Conservation (phyloP, 2,329 filamentous ascomycete genomes). For the Ustulina deusta region DNA sequence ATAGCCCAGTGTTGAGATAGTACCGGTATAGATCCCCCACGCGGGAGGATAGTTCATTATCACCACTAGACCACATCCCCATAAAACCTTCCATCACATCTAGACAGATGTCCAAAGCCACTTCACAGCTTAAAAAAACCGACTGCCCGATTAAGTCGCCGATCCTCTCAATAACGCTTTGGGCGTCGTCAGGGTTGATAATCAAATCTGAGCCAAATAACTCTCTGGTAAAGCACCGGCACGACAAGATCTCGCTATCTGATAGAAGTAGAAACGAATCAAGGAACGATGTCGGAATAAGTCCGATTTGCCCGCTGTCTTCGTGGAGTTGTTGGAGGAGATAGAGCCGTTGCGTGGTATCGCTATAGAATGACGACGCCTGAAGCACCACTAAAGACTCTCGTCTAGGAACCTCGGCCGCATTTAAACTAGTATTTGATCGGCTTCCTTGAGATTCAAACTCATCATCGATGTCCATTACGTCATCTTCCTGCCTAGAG, state of each 20-base stretch:
- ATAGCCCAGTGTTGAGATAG: slow-evolving; percentile 75
- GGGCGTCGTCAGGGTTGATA: slow-evolving; percentile 60
- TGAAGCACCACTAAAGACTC: slow-evolving; percentile 58
- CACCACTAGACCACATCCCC: slow-evolving; percentile 70
- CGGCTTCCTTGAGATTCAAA: slow-evolving; percentile 71
- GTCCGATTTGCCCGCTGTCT: slow-evolving; percentile 59
- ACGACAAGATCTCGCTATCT: slow-evolving; percentile 66
- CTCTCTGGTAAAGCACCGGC: slow-evolving; percentile 62
- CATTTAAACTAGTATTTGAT: slow-evolving; percentile 54
- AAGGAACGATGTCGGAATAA: slow-evolving; percentile 64
- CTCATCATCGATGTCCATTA: slow-evolving; percentile 66
- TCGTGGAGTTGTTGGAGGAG: slow-evolving; percentile 59
- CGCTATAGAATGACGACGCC: slow-evolving; percentile 60
- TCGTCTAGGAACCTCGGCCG: slow-evolving; percentile 60
- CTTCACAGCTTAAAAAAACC: slow-evolving; percentile 79
- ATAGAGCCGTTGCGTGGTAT: slow-evolving; percentile 60
- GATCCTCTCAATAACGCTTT: slow-evolving; percentile 62
- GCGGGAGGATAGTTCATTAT: slow-evolving; percentile 70
- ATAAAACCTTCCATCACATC: slow-evolving; percentile 75
- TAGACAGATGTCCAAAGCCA: slow-evolving; percentile 74
- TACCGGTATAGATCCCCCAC: slow-evolving; percentile 84
- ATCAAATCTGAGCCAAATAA: slow-evolving; percentile 66
- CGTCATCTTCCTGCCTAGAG: slow-evolving; percentile 43
- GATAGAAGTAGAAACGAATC: slow-evolving; percentile 62
- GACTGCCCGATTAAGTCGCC: slow-evolving; percentile 66